Evolutionary conservation across 345 rosid genomes (phyloP), one percentile per base, ranked within the genome.

Genomic region (Aquilaria sinensis): DNA sequence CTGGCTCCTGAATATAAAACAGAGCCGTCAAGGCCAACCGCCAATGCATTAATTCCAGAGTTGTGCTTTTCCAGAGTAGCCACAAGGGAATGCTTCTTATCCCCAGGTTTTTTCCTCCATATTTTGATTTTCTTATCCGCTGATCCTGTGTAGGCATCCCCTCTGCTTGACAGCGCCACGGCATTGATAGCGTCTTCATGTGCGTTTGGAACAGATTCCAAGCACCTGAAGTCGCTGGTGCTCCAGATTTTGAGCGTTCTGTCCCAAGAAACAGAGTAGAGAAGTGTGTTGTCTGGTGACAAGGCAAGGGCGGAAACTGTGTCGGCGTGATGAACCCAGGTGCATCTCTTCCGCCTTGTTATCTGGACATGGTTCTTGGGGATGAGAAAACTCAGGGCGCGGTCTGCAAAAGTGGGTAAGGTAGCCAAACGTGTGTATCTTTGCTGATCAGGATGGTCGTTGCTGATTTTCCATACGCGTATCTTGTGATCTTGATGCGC

Each of bases 401-500:
- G 86, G 72, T 93, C 98, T 10, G 84, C 73, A 4, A 93, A 74
- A 1, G 97, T 93, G 7, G 98, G 98, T 55, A 93, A 63, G 15
- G 98, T 93, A 1, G 96, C 97, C 62, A 93, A 13, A 58, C 78
- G 86, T 32, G 84, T 63, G 56, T 80, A 89, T 53, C 68, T 83
- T 51, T 75, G 84, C 58, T 74, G 61, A 68, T 67, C 73, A 31
- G 69, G 61, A 37, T 1, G 43, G 47, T 70, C 72, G 72, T 60
- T 65, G 49, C 61, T 79, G 61, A 87, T 83, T 77, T 73, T 90
- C 98, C 98, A 93, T 10, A 88, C 96, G 29, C 98, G 83, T 72
- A 93, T 93, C 79, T 90, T 93, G 45, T 90, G 87, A 66, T 93
- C 98, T 74, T 90, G 98, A 57, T 93, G 97, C 53, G 97, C 97